Evolutionary conservation across 176 grass and related monocot genomes (phyloP), one percentile per base, ranked within the genome.

Genomic region (Phragmites australis): DNA sequence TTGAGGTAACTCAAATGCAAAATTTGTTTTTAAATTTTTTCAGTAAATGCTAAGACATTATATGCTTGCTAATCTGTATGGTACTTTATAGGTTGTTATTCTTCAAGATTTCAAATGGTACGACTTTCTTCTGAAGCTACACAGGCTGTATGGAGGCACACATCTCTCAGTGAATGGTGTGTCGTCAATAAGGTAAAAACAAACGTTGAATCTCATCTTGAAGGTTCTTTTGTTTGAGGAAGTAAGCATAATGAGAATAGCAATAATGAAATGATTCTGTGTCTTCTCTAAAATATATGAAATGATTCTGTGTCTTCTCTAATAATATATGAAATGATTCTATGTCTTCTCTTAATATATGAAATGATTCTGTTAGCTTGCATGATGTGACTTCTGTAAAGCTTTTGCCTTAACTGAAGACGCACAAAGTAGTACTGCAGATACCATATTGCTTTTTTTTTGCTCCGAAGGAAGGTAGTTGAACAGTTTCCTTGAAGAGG

Each of bases 61-160:
- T 58, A 39, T 4, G 15, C 32, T 67, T 17, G 22, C 25, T 89
- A 80, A 90, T 69, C 85, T 27, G 9, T 73, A 1, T 70, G 76
- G n/a, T n/a, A 23, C 49, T 61, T 65, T 62, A 25, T 84, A 99
- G 88, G 83, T 95, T 50, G 92, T 95, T 83, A 88, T 91, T 91
- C 84, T 93, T 55, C 90, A 95, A 85, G 84, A 95, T 90, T 99
- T 99, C 86, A 93, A 93, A 82, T 99, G 96, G 92, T 89, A 93
- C 17, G 75, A 76, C 66, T 99, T 94, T 83, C 50, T 98, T 86
- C 85, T 94, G 77, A 94, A 94, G 84, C 65, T 98, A 74, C 90
- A 93, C 85, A 94, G 83, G 37, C 65, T 94, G 23, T 98, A 94
- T 88, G 89, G 69, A 44, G 96, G 96, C 47, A 91, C 90, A 49